Percentiles rank a stretch among this genome's conserved stretches.
Conservation (phyloP, 2,329 filamentous ascomycete species). For the Colletotrichum spaethianum region DNA sequence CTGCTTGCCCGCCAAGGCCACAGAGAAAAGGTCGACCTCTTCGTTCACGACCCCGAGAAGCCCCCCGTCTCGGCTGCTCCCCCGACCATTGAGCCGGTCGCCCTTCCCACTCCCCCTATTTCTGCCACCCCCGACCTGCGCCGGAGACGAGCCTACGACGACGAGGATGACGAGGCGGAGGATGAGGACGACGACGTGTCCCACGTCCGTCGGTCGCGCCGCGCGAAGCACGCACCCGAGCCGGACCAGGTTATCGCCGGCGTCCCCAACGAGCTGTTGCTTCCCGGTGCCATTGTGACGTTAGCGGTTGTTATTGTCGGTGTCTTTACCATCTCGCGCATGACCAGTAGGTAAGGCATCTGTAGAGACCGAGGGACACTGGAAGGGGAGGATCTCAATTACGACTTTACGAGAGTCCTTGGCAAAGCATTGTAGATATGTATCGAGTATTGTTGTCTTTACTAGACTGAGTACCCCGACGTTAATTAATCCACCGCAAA, state of each 20-base stretch:
- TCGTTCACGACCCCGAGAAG: conserved; percentile 93
- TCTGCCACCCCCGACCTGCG: conserved; percentile 63
- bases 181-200: conserved; percentile 68
- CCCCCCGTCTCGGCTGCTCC: conserved; percentile 80
- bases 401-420: conserved; percentile 54
- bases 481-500: conserved; percentile 40
- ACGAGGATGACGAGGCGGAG: conserved; percentile 72
- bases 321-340: conserved; percentile 89
- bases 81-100: conserved; percentile 57
- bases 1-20: conserved; percentile 82
- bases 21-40: conserved; percentile 95
- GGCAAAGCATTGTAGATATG: conserved; percentile 50
- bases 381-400: conserved; percentile 44
- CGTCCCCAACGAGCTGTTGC: conserved; percentile 92
- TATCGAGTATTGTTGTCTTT: conserved; percentile 44
- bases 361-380: conserved; percentile 2
- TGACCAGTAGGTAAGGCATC: conserved; percentile 65
- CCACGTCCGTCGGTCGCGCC: conserved; percentile 61
- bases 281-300: conserved; percentile 96
- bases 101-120: conserved; percentile 61
- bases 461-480: conserved; percentile 42
- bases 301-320: conserved; percentile 93
- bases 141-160: conserved; percentile 62
- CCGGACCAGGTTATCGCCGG: conserved; percentile 88
- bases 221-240: conserved; percentile 56